These are phyloP conservation scores for Prunus yedoensis DNA, from an alignment of 331 rosid genomes.

Conservation along the genomic window DNA sequence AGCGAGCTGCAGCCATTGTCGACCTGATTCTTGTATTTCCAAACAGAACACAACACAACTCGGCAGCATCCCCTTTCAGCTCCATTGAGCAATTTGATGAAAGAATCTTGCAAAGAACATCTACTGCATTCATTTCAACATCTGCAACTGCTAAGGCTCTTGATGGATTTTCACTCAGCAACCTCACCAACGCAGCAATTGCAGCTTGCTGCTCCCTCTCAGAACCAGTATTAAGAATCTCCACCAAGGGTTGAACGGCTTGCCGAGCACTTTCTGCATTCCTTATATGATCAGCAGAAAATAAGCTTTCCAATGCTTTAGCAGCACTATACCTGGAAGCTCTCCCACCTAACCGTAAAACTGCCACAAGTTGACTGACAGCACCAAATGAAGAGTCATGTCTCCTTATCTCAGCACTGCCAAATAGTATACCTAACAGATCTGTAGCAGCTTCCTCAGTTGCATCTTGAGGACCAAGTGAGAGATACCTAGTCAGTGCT, in stretches of 20 bases:
- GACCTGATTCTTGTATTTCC: constrained; percentile 98
- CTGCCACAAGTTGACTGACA: constrained; percentile 95
- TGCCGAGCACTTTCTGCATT: constrained; percentile 93
- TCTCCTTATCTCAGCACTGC: constrained; percentile 90
- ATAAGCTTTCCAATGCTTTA: constrained; percentile 93
- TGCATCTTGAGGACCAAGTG: constrained; percentile 94
- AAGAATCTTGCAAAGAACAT: constrained; percentile 95
- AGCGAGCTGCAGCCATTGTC: constrained; percentile 85
- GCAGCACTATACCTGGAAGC: constrained; percentile 95
- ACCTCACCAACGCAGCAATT: constrained; percentile 88
- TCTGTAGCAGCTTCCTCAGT: constrained; percentile 99
- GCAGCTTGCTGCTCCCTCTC: constrained; percentile 99
- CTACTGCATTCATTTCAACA: constrained; percentile 98
- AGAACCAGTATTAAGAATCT: constrained; percentile 89
- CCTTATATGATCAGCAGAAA: constrained; percentile 94
- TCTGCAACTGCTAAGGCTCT: constrained; percentile 96
- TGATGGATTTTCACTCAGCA: constrained; percentile 96
- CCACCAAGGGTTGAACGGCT: constrained; percentile 97
- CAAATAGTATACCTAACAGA: constrained; percentile 85
- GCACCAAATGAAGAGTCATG: constrained; percentile 92
- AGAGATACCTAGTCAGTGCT: constrained; percentile 90
- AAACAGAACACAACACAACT: constrained; percentile 87
- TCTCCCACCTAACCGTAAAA: constrained; percentile 95
- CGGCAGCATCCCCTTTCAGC: constrained; percentile 96
- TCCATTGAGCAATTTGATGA: constrained; percentile 87